Percentiles rank a stretch among this genome's conserved stretches.
These are phyloP conservation scores for Taiwanofungus camphoratus DNA, from an alignment of 1,284 basidiomycete genomes.

Conservation along the genomic window DNA sequence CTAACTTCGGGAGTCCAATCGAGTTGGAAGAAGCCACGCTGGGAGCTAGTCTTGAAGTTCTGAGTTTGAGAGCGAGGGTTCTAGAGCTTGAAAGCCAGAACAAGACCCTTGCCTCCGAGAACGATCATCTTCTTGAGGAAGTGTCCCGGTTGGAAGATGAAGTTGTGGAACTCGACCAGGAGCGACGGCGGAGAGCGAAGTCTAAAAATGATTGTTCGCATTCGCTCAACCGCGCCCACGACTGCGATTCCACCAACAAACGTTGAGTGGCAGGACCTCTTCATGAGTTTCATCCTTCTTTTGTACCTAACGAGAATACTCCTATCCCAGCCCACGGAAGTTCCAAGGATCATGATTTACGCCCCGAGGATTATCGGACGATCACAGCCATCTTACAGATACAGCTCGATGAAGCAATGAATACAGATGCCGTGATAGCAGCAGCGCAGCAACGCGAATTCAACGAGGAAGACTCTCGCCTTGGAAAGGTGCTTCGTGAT, in stretches of 20 bases:
- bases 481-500: slow-evolving; percentile 31
- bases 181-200: slow-evolving; percentile 4
- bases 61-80: slow-evolving; percentile 38
- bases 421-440: slow-evolving; percentile 26
- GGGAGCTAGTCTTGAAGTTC: slow-evolving; percentile 41
- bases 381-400: not conserved
- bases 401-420: not conserved
- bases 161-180: slow-evolving; percentile 24
- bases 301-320: no score
- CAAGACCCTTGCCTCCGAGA: slow-evolving; percentile 27
- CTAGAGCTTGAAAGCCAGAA: slow-evolving; percentile 31
- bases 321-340: no score
- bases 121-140: slow-evolving; percentile 21
- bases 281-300: no score
- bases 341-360: no score
- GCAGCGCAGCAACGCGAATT: slow-evolving; percentile 36
- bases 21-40: slow-evolving; percentile 33
- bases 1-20: slow-evolving; percentile 11
- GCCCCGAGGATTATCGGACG: no score
- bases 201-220: no score
- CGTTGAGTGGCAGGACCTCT: no score
- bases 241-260: no score
- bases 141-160: slow-evolving; percentile 22
- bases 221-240: no score
- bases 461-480: slow-evolving; percentile 38